Base-by-base conservation (phyloP, 257 asterid species). In the Solanum bukasovii region DNA sequence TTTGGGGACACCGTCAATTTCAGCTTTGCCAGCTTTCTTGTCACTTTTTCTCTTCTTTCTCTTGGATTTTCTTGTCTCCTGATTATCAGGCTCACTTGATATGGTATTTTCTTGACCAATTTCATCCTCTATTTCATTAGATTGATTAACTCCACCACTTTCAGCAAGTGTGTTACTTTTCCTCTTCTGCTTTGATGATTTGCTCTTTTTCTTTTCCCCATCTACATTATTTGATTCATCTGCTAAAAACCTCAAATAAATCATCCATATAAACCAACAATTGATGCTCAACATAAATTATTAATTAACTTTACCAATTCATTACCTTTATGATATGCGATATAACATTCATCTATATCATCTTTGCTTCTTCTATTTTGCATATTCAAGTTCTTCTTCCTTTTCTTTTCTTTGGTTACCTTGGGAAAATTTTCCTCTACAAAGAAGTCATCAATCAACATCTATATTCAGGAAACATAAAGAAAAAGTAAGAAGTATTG, bases 21-120 rank as follows among this genome's bases (percentile, higher is more conserved):
- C 91, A 49, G 38, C 68, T 67, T 29, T 84, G 40, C 84, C 56
- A 40, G 65, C 63, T 78, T 77, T 87, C 89, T 88, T 91, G 33
- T 46, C 89, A 73, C 88, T 87, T 68, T 88, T 93, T 75, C 89
- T 92, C 82, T 87, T 92, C 92, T 90, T 94, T 87, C 89, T 91
- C 75, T 84, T 92, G 67, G 68, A 85, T 79, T 89, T 92, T 89
- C 78, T 88, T 90, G 82, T 87, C 63, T 89, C 81, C 67, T 78
- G 87, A 65, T 84, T 91, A 49, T 16, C 83, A 70, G 9, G 90
- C 87, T 87, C 90, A 72, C 46, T 88, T 42, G 65, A 91, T 86
- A 40, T 85, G 70, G 23, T 77, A 65, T 87, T 88, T 35, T 85
- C 33, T 75, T 31, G 89, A 87, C 83, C 79, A 86, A 70, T 68